Conservation (phyloP, 495 filamentous ascomycete genomes). For the Astrothelium macrocarpum region DNA sequence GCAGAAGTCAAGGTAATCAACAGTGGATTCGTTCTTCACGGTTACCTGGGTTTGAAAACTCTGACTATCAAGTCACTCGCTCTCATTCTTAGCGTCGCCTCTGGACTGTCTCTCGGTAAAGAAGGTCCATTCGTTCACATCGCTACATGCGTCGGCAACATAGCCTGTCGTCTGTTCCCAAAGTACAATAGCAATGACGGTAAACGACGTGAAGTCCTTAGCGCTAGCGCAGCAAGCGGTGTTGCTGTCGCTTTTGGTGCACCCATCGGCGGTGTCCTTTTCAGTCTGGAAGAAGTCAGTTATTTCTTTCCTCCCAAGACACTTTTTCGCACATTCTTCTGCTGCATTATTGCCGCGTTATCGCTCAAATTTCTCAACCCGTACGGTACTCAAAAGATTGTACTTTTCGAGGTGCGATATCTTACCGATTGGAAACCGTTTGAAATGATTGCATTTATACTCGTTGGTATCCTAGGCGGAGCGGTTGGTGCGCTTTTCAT, state of each 20-base stretch:
- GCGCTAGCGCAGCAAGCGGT: conserved; percentile 82
- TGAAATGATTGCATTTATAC: conserved; percentile 74
- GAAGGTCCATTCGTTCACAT: conserved; percentile 98
- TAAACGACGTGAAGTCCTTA: conserved; percentile 82
- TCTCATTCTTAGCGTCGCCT: conserved; percentile 80
- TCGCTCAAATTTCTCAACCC: conserved; percentile 92
- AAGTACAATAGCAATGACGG: conserved; percentile 95
- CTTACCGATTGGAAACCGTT: conserved; percentile 90
- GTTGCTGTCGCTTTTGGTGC: conserved; percentile 94
- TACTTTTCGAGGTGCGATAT: conserved; percentile 90
- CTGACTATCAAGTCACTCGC: conserved; percentile 77
- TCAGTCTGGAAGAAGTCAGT: conserved; percentile 88
- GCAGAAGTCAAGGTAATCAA: conserved; percentile 96
- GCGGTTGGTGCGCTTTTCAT: conserved; percentile 85
- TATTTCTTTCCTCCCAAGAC: conserved; percentile 99
- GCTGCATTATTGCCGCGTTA: conserved; percentile 85
- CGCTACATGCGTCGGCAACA: conserved; percentile 90
- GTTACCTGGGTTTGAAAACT: conserved; percentile 84
- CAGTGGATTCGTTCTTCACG: conserved; percentile 93
- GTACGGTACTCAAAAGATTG: conserved; percentile 92
- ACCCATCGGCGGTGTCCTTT: conserved; percentile 55
- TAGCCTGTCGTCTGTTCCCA: conserved; percentile 79
- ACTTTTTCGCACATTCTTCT: conserved; percentile 95
- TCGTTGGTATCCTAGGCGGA: conserved; percentile 78
- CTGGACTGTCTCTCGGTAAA: conserved; percentile 87